Evolutionary conservation across 805 yeast species (phyloP), one percentile per base, ranked within the genome.

Genomic region (Tetrapisispora arboricola): DNA sequence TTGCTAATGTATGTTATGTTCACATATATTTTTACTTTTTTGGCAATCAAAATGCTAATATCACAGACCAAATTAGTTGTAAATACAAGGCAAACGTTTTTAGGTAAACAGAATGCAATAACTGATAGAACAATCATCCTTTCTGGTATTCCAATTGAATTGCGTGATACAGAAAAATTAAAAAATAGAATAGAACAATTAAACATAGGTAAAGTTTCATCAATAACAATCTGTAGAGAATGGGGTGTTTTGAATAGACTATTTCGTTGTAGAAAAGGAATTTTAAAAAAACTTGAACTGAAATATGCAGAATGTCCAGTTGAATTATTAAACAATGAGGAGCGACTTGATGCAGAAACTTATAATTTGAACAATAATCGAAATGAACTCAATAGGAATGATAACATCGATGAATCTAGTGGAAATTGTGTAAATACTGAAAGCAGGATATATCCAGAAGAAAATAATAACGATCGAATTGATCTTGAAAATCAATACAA

Each of bases 71-170:
- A 70, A 46, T 72, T 75, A 45, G 84, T 90, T 28, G 84, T 90
- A 24, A 65, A 70, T 38, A 80, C 83, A 49, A 73, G 97, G 46
- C 97, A 90, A 61, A 65, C 64, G 39, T 82, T 84, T 54, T 66
- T 90, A 48, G 96, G 97, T 0, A 74, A 72, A 47, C 96, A 88
- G 58, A 82, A 82, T 56, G 80, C 95, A 9, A 72, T 90, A 44
- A 85, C 97, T 0, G 97, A 90, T 66, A 71, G 95, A 57, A 92
- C 97, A 1, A 80, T 92, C 31, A 67, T 90, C 43, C 59, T 90
- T 12, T 78, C 90, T 28, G 97, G 97, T 0, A 85, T 90, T 4
- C 96, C 97, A 0, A 80, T 84, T 0, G 78, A 79, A 35, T 64
- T 88, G 32, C 70, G 96, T 39, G 79, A 76, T 42, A 87, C 78